These are phyloP conservation scores for Alternaria conjuncta DNA, from an alignment of 2,329 filamentous ascomycete species.

Conservation along the genomic window DNA sequence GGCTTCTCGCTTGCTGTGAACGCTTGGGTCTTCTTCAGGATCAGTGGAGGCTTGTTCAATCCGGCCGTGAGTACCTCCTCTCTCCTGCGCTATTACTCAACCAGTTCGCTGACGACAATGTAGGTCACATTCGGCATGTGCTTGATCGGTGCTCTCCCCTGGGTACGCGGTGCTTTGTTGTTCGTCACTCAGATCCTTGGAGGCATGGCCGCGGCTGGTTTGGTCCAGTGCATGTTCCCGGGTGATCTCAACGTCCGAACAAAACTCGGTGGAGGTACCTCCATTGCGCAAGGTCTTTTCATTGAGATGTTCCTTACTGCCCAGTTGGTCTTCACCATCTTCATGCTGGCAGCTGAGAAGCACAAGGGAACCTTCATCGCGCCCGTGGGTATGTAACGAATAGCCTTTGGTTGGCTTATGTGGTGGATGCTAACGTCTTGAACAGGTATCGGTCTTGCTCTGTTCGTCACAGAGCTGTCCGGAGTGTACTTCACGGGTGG, in stretches of 20 bases:
- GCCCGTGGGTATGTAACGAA: constrained; percentile 60
- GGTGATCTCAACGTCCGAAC: constrained; percentile 27
- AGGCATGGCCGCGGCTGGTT: constrained; percentile 32
- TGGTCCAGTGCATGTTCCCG: constrained; percentile 36
- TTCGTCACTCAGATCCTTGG: constrained; percentile 32
- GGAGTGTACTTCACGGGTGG: constrained; percentile 54
- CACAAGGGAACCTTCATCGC: constrained; percentile 66
- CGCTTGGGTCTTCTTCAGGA: constrained; percentile 45
- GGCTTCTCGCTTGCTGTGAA: constrained; percentile 52
- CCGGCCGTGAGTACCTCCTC: constrained; percentile 12
- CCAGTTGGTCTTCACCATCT: constrained; percentile 43
- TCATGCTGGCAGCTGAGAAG: constrained; percentile 64
- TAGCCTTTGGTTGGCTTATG: background rate
- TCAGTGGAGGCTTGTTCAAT: constrained; percentile 35
- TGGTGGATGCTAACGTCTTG: background rate
- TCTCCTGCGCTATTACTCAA: background rate
- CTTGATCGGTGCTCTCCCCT: constrained; percentile 20
- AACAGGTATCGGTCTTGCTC: constrained; percentile 64
- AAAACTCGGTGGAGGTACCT: constrained; percentile 16
- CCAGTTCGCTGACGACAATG: background rate
- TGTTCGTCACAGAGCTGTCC: constrained; percentile 60
- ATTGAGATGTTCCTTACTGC: constrained; percentile 30
- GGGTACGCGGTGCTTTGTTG: constrained; percentile 20
- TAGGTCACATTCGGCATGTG: constrained; percentile 43
- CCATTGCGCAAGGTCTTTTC: constrained; percentile 28